These are phyloP conservation scores for Populus davidiana DNA, from an alignment of 345 rosid genomes.

Conservation along the genomic window DNA sequence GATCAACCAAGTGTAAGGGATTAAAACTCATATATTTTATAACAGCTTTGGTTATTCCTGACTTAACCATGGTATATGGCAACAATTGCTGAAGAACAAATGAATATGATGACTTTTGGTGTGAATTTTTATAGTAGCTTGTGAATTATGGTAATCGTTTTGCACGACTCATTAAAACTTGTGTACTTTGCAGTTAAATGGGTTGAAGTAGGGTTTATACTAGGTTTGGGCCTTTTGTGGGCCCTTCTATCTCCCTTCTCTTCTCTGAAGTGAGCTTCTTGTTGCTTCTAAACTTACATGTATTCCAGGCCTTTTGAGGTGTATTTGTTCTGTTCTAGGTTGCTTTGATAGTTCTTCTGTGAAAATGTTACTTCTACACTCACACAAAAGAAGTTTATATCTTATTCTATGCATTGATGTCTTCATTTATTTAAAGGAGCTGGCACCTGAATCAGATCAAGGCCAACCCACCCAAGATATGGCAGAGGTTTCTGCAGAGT, in stretches of 20 bases:
- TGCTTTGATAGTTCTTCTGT: background rate
- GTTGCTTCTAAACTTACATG: background rate
- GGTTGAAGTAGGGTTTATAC: background rate
- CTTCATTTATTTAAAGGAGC: conserved; percentile 46
- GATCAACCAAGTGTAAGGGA: conserved; percentile 66
- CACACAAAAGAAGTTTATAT: background rate
- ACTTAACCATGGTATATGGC: background rate
- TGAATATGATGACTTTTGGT: background rate
- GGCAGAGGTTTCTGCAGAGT: conserved; percentile 55
- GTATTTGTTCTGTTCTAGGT: background rate
- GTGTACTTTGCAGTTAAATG: background rate
- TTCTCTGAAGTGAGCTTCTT: background rate
- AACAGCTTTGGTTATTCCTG: background rate
- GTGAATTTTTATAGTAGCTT: background rate
- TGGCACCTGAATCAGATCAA: conserved; percentile 61
- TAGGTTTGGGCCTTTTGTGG: background rate
- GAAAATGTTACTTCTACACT: background rate
- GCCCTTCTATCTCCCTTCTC: background rate
- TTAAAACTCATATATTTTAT: background rate
- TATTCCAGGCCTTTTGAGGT: background rate
- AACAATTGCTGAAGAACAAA: background rate
- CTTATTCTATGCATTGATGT: background rate
- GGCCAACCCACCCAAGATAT: conserved; percentile 51
- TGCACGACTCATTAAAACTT: background rate
- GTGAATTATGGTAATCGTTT: background rate